Conservation (phyloP, 2,329 filamentous ascomycete genomes). For the Thelonectria blattea region DNA sequence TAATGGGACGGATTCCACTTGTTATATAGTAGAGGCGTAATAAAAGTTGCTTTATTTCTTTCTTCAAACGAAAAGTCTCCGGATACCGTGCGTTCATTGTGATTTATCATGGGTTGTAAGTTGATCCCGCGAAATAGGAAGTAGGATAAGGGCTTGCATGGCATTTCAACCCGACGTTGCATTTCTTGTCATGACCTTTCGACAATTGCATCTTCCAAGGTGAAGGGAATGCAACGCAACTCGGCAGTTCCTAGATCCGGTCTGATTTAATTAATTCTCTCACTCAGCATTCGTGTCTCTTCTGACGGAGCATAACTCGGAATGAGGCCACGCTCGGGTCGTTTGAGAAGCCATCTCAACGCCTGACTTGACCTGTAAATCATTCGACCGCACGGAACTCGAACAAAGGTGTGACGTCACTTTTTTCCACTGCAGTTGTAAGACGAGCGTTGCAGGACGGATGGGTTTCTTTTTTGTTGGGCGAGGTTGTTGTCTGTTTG, state of each 20-base stretch:
- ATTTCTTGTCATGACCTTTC: too few species aligned
- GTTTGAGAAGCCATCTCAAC: conserved; percentile 15
- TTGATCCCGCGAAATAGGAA: too few species aligned
- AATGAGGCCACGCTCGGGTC: conserved; percentile 18
- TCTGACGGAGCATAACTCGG: background rate
- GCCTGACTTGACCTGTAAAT: conserved; percentile 17
- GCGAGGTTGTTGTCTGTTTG: background rate
- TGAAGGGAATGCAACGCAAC: too few species aligned
- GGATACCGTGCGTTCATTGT: background rate
- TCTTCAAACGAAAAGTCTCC: conserved; percentile 11
- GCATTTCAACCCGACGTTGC: too few species aligned
- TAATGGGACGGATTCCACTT: conserved; percentile 24
- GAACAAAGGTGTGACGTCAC: conserved; percentile 8
- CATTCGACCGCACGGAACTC: conserved; percentile 19
- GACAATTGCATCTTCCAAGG: too few species aligned
- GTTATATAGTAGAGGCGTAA: conserved; percentile 36
- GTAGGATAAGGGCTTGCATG: too few species aligned
- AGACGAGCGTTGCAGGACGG: background rate
- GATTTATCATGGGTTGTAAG: too few species aligned
- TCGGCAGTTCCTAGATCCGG: too few species aligned
- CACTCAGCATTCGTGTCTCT: background rate
- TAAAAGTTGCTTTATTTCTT: conserved; percentile 37
- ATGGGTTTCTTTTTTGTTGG: too few species aligned
- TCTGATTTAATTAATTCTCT: background rate
- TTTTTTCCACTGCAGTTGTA: background rate